Base-by-base conservation (phyloP, 495 filamentous ascomycete genomes). In the Bombardia bombarda region DNA sequence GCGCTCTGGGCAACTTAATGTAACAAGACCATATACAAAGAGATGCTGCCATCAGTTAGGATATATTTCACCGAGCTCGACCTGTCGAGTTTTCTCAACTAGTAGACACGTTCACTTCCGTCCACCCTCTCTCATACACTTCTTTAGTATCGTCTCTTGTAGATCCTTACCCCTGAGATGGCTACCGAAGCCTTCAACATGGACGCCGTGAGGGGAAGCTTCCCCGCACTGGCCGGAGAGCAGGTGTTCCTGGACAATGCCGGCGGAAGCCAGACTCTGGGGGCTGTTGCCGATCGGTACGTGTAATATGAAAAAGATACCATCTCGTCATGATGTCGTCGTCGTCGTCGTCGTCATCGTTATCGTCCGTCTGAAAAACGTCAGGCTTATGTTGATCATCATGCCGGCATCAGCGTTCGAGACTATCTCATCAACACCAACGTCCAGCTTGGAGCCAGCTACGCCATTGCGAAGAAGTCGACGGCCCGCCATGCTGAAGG, bases 201-300 rank as follows among this genome's bases (percentile, higher is more conserved):
- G 31, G 50, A 66, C 7, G 53, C 58, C 12, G 75, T 73, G n/a
- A 75, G 76, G 37, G 58, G 69, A 36, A 63, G 67, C 19, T 87
- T 89, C 70, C 82, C 83, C 38, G 80, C 83, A 13, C 56, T 87
- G 33, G 42, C 73, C 19, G 69, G 78, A 47, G 63, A 77, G 28
- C 82, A 87, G 51, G 67, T 87, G 25, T 85, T 74, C 56, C 71
- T 87, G 51, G 83, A 88, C 52, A 87, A 87, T 51, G 83, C 84
- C 3, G 83, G 82, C 17, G 84, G 83, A 32, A 86, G 75, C 55
- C 84, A 87, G 51, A 67, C 75, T 1, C 62, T 90, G 3, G 74
- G 72, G 18, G 56, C 68, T 13, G 84, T 85, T 7, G 73, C 82
- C 13, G 72, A 84, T 26, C 70, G 77, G 83, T 86, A 60, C 55